Base-by-base conservation (phyloP, 2,329 filamentous ascomycete species). In the Microdochium bolleyi region DNA sequence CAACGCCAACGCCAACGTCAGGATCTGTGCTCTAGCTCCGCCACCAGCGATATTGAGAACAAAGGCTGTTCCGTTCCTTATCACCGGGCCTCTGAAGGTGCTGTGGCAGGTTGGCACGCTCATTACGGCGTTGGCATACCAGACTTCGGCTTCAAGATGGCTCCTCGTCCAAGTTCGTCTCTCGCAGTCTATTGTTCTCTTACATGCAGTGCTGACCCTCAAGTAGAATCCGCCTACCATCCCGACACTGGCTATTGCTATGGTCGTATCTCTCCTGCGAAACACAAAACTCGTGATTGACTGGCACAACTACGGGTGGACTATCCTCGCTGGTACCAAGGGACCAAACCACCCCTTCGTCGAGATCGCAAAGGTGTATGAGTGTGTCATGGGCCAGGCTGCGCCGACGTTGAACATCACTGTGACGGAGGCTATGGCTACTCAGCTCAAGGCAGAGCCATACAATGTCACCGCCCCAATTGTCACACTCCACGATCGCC, bases 221-320 rank as follows among this genome's bases (percentile, higher is more conserved):
- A 3, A 27, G 58, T 70, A 96, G 78, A 99, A 97, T 61, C 94
- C 94, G 7, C 94, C 94, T 1, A 94, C 92, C 0, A 96, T 97
- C 54, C 94, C 94, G 0, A 95, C 91, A 0, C 80, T 99, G 22
- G 81, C 86, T 51, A 75, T 96, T 37, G 87, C 89, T 16, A 76
- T 85, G 22, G 56, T 92, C 3, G 77, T 89, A 49, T 89, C 88
- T 62, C 80, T 84, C 60, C 68, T 95, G 50, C 85, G 94, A 50
- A 86, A 89, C 60, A 95, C 89, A 38, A 82, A 82, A 53, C 79
- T 99, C 3, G 78, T 97, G 55, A 88, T 97, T 52, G 94, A 99
- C 73, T 99, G 94, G 94, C 94, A 99, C 74, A 99, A 99, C 70
- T 97, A 96, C 69, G 94, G 92, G 60, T 96, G 92, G 77, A 92